Conservation (phyloP, 176 grass and related monocot genomes). For the Coix lacrymajobi region DNA sequence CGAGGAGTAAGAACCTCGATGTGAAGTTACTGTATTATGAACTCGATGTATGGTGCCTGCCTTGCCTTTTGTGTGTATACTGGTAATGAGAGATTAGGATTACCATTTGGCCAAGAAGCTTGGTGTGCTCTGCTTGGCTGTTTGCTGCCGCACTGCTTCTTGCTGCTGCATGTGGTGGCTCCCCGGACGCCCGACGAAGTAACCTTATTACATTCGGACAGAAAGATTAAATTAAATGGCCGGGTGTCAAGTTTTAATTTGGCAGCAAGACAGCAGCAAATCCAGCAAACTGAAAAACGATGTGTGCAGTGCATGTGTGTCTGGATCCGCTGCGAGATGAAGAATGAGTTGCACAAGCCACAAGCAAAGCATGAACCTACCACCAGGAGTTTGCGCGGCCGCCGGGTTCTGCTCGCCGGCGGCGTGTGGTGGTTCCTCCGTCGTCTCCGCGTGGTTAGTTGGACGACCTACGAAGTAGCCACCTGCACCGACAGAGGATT, state of each 20-base stretch:
- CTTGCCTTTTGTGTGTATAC: background rate
- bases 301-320: background rate
- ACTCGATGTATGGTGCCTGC: background rate
- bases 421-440: background rate
- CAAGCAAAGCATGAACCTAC: background rate
- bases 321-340: no score
- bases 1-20: background rate
- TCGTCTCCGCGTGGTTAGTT: background rate
- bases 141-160: no score
- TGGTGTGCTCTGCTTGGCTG: background rate
- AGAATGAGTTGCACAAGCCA: background rate
- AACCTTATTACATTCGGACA: background rate
- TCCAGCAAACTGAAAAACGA: background rate
- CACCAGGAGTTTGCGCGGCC: background rate
- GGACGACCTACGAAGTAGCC: conserved; percentile 34
- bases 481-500: background rate
- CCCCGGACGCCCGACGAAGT: conserved; percentile 15
- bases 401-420: background rate
- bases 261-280: background rate
- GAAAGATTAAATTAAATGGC: background rate
- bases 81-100: no score
- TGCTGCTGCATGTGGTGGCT: background rate
- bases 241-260: background rate
- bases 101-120: conserved; percentile 35
- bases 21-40: background rate